Base-by-base conservation (phyloP, 805 yeast species). In the Kuraishia cidri region DNA sequence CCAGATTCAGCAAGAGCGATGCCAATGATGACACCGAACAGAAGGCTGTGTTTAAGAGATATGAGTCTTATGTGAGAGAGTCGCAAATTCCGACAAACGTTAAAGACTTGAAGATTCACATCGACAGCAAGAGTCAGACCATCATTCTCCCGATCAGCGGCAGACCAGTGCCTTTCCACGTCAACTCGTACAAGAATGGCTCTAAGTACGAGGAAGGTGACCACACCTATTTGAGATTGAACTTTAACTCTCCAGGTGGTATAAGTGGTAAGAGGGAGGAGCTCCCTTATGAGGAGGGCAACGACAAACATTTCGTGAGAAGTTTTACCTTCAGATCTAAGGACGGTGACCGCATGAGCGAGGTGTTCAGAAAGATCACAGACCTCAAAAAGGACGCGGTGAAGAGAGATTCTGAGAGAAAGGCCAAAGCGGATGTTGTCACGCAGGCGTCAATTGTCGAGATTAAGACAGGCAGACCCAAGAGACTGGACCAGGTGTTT, bases 141-240 rank as follows among this genome's bases (percentile, higher is more conserved):
- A 81, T 90, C 35, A 74, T 90, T 39, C 62, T 90, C 37, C 98
- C 98, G 32, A 81, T 90, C 37, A 74, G 80, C 48, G 98, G 98
- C 41, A 72, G 97, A 48, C 97, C 97, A 1, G 97, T 92, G 33
- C 98, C 98, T 16, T 90, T 92, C 67, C 98, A 90, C 55, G 87
- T 90, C 50, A 86, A 86, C 54, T 68, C 97, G 4, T 88, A 83
- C 62, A 90, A 88, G 50, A 88, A 85, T 52, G 97, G 96, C 31
- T 82, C 95, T 8, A 88, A 87, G 50, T 85, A 80, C 42, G 98
- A 92, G 50, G 97, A 92, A 64, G 97, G 97, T 33, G 97, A 88
- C 44, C 87, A 73, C 55, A 87, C 95, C 1, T 88, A 84, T 50
- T 54, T 90, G 48, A 76, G 98, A 56, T 68, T 90, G 50, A 90